phyloP scores from a whole-genome alignment of 257 asterid genomes.

The Solanum habrochaites region DNA sequence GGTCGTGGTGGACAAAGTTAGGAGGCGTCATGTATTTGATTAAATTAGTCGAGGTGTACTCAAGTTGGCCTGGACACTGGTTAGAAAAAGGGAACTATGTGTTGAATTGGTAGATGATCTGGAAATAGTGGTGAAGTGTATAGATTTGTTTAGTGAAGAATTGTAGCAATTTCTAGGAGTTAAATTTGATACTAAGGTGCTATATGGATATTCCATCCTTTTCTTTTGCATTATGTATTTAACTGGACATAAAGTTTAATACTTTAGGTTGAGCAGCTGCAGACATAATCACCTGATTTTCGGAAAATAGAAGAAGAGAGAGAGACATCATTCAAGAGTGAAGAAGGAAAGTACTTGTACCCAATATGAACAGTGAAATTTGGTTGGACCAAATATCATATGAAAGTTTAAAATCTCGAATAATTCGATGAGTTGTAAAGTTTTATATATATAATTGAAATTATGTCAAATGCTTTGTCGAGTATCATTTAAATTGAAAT shows the following conservation, averaged over 20 bases:
- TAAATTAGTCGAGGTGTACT: not conserved
- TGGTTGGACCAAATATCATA: not conserved
- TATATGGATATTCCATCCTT: not conserved
- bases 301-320: not conserved
- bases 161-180: not conserved
- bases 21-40: not conserved
- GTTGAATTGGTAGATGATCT: not conserved
- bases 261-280: not conserved
- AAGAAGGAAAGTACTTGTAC: not conserved
- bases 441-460: not conserved
- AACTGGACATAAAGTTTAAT: not conserved
- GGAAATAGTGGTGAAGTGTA: not conserved
- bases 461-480: not conserved
- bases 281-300: not conserved
- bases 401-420: not conserved
- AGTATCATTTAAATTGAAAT: not conserved
- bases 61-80: not conserved
- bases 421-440: not conserved
- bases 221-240: not conserved
- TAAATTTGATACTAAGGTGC: not conserved
- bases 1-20: not conserved
- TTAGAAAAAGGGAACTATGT: not conserved
- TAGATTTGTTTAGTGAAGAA: not conserved
- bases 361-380: not conserved
- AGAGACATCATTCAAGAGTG: not conserved